Conservation (phyloP, 306 rosid genomes). For the Mimosa bimucronata region DNA sequence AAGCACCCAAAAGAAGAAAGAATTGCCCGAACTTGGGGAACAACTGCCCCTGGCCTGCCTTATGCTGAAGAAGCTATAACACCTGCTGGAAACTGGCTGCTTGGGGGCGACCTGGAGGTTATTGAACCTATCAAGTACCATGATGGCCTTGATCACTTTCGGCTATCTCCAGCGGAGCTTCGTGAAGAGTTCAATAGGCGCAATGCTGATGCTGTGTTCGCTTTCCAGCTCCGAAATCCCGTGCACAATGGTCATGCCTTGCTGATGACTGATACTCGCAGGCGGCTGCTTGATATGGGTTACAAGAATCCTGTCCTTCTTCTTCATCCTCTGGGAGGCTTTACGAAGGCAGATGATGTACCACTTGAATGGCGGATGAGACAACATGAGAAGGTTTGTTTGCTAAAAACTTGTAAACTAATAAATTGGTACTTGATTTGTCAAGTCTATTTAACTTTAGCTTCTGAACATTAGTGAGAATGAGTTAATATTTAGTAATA, state of each 20-base stretch:
- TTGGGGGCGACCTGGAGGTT: conserved; percentile 98
- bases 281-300: conserved; percentile 93
- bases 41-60: conserved; percentile 88
- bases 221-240: conserved; percentile 95
- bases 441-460: background rate
- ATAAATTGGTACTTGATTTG: background rate
- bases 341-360: conserved; percentile 96
- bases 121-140: conserved; percentile 78
- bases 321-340: conserved; percentile 98
- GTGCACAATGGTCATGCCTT: conserved; percentile 98
- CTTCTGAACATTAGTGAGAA: background rate
- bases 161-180: conserved; percentile 84
- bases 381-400: conserved; percentile 90
- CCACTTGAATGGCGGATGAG: conserved; percentile 97
- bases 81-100: conserved; percentile 89
- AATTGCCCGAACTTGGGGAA: conserved; percentile 96
- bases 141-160: conserved; percentile 94
- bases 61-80: conserved; percentile 85
- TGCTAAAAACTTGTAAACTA: conserved; percentile 9
- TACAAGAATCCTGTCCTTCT: conserved; percentile 92
- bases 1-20: conserved; percentile 97
- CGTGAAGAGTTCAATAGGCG: conserved; percentile 83
- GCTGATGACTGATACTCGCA: conserved; percentile 96
- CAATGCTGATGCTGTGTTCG: conserved; percentile 96
- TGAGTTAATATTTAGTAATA: background rate